These are phyloP conservation scores for Pestalotiopsis sp. DNA, from an alignment of 2,329 filamentous ascomycete genomes.

Conservation along the genomic window DNA sequence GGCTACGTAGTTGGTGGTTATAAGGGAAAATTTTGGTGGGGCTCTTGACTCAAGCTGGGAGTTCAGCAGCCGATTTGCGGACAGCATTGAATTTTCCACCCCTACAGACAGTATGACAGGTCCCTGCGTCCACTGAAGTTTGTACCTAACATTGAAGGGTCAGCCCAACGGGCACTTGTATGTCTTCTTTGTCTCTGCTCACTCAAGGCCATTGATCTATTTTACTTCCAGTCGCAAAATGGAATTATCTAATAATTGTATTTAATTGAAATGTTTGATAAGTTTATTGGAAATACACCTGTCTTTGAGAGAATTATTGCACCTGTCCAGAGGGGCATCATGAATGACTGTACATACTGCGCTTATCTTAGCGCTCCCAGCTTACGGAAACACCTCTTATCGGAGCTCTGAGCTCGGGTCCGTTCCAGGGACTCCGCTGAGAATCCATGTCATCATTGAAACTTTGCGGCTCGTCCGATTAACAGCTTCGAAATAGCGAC, in stretches of 20 bases:
- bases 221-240: neutral
- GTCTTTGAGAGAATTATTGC: neutral
- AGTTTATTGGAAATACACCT: neutral
- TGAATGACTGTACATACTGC: neutral
- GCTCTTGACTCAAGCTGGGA: conserved; percentile 3
- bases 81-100: neutral
- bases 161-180: neutral
- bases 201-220: neutral
- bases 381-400: neutral
- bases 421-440: neutral
- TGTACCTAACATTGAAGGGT: neutral
- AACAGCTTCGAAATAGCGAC: neutral
- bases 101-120: neutral
- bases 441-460: conserved; percentile 21
- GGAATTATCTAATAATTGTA: neutral
- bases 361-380: conserved; percentile 9
- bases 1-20: neutral
- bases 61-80: neutral
- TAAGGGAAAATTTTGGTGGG: conserved; percentile 13
- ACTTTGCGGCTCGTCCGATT: conserved; percentile 8
- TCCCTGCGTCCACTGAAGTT: neutral
- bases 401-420: neutral
- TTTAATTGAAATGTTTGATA: neutral
- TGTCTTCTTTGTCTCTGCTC: too few relatives aligned
- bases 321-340: neutral